Evolutionary conservation across 2,329 filamentous ascomycete genomes (phyloP), one percentile per base, ranked within the genome.

Genomic region (Fusarium solani-melongenae): DNA sequence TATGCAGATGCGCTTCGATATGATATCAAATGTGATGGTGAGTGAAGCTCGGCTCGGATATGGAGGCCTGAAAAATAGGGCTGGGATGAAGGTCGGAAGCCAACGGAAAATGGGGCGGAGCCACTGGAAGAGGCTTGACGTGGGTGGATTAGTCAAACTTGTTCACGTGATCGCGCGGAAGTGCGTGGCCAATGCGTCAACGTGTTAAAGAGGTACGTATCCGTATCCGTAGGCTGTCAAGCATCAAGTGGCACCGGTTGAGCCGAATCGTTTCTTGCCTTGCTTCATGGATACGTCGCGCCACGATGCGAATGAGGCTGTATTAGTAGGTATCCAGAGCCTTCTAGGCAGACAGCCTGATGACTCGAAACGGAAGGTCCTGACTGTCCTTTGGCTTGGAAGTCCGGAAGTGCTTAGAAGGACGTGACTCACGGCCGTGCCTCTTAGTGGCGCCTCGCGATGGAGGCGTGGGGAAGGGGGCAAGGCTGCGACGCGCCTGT

Each of bases 11-110:
- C 66, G 60, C 66, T 64, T 57, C 46, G 46, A n/a, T 51, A 51
- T 33, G 61, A 63, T 59, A 53, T 61, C 46, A 65, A 68, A 63
- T 69, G 56, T 69, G 67, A 71, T 76, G 72, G 64, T 72, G 39
- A 61, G 46, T 69, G 68, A 74, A 73, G 71, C 71, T 71, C 62
- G 22, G 27, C 71, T 58, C 31, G 22, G 70, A 76, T 79, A 76
- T 79, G 74, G 77, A 76, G 70, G 80, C 80, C 81, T 82, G 80
- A 82, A 80, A 80, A 81, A 73, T 81, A 51, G 46, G 46, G 46
- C 77, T 76, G 81, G 81, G 81, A 74, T 78, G 76, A 80, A 71
- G 65, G 67, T 68, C 77, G 77, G 77, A 73, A 78, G 72, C 69
- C 72, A 67, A 78, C 72, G 75, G 75, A 67, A 64, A 58, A 46